Base-by-base conservation (phyloP, 2,329 filamentous ascomycete species). In the Bipolaris cookei region DNA sequence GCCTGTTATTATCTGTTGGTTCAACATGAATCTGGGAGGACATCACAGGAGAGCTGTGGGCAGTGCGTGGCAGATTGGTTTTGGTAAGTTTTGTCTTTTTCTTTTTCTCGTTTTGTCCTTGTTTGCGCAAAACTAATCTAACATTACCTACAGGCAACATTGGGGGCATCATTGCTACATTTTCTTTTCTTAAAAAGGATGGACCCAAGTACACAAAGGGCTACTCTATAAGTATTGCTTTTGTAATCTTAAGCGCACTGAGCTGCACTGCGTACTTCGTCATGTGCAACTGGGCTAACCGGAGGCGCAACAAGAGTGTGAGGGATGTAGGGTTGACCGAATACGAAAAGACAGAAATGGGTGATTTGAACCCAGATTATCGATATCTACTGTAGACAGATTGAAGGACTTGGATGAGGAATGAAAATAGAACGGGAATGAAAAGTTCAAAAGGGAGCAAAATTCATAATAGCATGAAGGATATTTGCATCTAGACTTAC, bases 171-270 rank as follows among this genome's bases (percentile, higher is more conserved):
- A 82, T 84, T 42, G 81, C 82, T 1, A 80, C 82, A 1, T 84
- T 78, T 53, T 74, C 79, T 0, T 84, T 84, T 70, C 61, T 81
- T 48, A 67, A 71, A 5, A 77, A 77, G 50, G 91, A 97, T 71
- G 84, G 84, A 1, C 91, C 90, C 0, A 69, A 76, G 20, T 96
- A 89, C 75, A 84, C 80, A 6, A 86, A 83, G 0, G 93, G 92
- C 0, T 96, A 95, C 76, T 84, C 83, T 51, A 92, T 97, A 61
- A 89, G 87, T 69, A 82, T 96, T 4, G 86, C 82, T 0, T 96
- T 96, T 68, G 84, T 88, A 7, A 83, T 85, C 48, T 72, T 97
- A 28, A 89, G 87, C 51, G 86, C 85, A 14, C 64, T 88, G 3
- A 81, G 84, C 10, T 90, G 86, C 65, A 72, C 79, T 14, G 53